phyloP scores from a whole-genome alignment of 345 rosid genomes.

The Cochlearia excelsa region DNA sequence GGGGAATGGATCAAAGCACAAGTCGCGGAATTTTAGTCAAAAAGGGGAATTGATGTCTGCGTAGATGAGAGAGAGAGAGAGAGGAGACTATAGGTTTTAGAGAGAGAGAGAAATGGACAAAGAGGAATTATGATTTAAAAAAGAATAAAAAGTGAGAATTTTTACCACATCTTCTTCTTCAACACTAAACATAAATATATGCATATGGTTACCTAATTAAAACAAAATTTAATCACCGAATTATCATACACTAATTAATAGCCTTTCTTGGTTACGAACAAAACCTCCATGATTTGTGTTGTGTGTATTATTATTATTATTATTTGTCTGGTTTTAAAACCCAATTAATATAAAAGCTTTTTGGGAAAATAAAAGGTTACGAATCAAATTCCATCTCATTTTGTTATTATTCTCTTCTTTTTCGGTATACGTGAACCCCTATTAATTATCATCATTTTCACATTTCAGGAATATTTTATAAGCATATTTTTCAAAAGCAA shows the following conservation, averaged over 20 bases:
- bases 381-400: conserved; percentile 30
- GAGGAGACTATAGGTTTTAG: background rate
- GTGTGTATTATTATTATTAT: conserved; percentile 8
- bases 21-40: conserved; percentile 39
- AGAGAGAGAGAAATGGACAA: conserved; percentile 18
- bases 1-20: conserved; percentile 31
- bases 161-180: conserved; percentile 25
- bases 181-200: conserved; percentile 12
- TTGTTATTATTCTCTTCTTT: conserved; percentile 10
- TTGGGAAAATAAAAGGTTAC: conserved; percentile 27
- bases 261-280: conserved; percentile 13
- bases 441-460: no score
- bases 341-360: conserved; percentile 7
- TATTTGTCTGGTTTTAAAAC: conserved; percentile 26
- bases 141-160: conserved; percentile 15
- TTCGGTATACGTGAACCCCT: conserved; percentile 13
- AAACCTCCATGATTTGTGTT: conserved; percentile 32
- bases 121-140: conserved; percentile 15
- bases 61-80: conserved; percentile 14
- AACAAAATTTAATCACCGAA: conserved; percentile 15
- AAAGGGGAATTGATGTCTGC: conserved; percentile 35
- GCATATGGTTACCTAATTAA: background rate
- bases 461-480: no score
- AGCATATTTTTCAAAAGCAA: no score
- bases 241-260: background rate